Evolutionary conservation across 129 eudicot species (phyloP), one percentile per base, ranked within the genome.

Genomic region (Arctium minus): DNA sequence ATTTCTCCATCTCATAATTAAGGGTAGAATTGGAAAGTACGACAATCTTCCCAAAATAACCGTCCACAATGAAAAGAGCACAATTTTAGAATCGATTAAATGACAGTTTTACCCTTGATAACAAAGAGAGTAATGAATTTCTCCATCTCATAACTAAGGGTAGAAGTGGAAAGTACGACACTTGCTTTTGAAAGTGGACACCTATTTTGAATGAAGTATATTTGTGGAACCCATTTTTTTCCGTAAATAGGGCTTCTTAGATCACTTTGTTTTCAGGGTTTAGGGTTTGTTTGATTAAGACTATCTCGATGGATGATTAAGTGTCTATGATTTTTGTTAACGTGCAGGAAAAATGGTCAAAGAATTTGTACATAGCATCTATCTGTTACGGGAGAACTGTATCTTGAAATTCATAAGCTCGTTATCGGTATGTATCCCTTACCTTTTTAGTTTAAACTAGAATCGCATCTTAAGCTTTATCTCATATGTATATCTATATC

Each of bases 341-440:
- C 6, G 5, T 5, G 60, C 90, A 89, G 92, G 92, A 89, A 50
- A 89, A 89, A 80, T 89, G 92, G 92, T 85, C 87, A 22, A 89
- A 89, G 73, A 88, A 88, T 88, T 82, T 88, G 76, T 88, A 88
- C 74, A 74, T 88, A 70, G 87, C 91, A 50, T 88, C 90, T 27
- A 80, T 87, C 39, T 89, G 90, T 76, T 89, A 84, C 68, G 92
- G 92, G 37, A 89, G 92, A 75, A 89, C 92, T 40, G 85, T 87
- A 46, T 82, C 86, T 68, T 82, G 76, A 82, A 46, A 13, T 33
- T 50, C 53, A 53, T 40, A 72, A n/a, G 71, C 33, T 5, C 68
- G 29, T 71, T 71, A 80, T 72, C 27, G 84, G 84, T 80, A 80
- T 27, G 78, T 46, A 72, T 70, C 31, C 36, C 36, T 80, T 33